phyloP scores from a whole-genome alignment of 2,329 filamentous ascomycete species.

The Xylariaceae sp. region DNA sequence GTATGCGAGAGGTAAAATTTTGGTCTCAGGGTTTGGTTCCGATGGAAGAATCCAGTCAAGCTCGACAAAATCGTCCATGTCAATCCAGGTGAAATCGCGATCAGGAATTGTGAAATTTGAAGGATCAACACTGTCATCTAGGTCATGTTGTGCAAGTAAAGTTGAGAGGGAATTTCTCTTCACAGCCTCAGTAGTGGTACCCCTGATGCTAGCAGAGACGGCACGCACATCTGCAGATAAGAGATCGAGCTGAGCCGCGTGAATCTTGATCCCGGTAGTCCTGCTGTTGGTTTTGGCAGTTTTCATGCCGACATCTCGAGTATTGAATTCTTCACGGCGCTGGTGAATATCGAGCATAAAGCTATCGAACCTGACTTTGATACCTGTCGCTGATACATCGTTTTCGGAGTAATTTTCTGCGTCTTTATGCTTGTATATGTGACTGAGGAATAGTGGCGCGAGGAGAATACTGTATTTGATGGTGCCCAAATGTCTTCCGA shows the following conservation, averaged over 20 bases:
- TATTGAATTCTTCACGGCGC: constrained; percentile 85
- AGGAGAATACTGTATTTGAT: constrained; percentile 96
- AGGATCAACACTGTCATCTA: constrained; percentile 59
- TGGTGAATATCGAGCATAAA: constrained; percentile 97
- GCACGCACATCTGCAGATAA: constrained; percentile 88
- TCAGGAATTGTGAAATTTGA: constrained; percentile 94
- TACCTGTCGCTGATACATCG: constrained; percentile 84
- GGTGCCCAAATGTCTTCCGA: constrained; percentile 92
- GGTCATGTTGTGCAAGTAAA: constrained; percentile 49
- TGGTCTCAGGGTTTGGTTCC: constrained; percentile 85
- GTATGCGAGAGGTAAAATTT: constrained; percentile 87
- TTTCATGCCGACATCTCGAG: constrained; percentile 69
- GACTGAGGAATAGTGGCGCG: constrained; percentile 88
- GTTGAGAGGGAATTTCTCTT: constrained; percentile 54
- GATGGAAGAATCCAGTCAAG: constrained; percentile 92
- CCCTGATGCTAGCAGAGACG: constrained; percentile 83
- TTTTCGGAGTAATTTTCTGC: constrained; percentile 74
- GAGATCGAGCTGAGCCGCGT: constrained; percentile 88
- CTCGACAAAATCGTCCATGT: constrained; percentile 99
- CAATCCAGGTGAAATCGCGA: constrained; percentile 92
- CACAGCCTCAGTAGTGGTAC: constrained; percentile 72
- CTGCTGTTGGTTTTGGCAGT: constrained; percentile 71
- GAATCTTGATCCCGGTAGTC: constrained; percentile 92
- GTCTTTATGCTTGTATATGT: constrained; percentile 98
- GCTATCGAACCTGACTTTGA: constrained; percentile 93